Evolutionary conservation across 1,139 yeast genomes (phyloP), one percentile per base, ranked within the genome.

Genomic region (Pneumocystis jirovecii): DNA sequence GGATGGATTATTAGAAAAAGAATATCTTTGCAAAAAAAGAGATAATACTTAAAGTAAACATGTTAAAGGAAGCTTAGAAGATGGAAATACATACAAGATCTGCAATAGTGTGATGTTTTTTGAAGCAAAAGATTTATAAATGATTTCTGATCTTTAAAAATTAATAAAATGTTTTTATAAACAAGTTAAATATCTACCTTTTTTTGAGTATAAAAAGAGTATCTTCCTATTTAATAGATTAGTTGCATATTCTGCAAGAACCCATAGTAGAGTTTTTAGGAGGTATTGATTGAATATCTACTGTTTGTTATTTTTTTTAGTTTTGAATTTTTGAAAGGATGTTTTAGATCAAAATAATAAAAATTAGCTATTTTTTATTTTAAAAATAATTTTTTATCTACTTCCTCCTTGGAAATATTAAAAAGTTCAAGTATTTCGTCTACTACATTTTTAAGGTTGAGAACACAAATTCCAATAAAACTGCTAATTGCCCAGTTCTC

Each of bases 291-390:
- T 68, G 66, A 60, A 71, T 44, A 39, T 71, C 73, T 15, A 70
- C 67, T 3, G 71, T 68, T 73, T 73, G 71, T 10, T 59, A 35
- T 71, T 73, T 19, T 70, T 68, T 25, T 66, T 65, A 17, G 71
- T 68, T 12, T 45, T 63, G 45, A 71, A 21, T n/a, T 63, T 50
- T 2, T 72, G 66, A 4, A 71, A 67, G 57, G 65, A 63, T 2
- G 67, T 72, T 10, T 69, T 72, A 19, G 70, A 72, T 73, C 73
- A 70, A 37, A 71, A 67, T 6, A 72, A 67, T 1, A 73, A 73
- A 73, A 73, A 71, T 2, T 73, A 66, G 34, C 72, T 73, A 29
- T 70, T 67, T n/a, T 60, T 57, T 1, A 72, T 71, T 19, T 60
- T 40, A 21, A 71, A 64, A 29, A 63, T 60, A 15, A 68, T 61